A percentile compares a stretch with the other conserved stretches of the same genome.
Conservation (phyloP, 2,329 filamentous ascomycete genomes). For the Phialophora expanda region DNA sequence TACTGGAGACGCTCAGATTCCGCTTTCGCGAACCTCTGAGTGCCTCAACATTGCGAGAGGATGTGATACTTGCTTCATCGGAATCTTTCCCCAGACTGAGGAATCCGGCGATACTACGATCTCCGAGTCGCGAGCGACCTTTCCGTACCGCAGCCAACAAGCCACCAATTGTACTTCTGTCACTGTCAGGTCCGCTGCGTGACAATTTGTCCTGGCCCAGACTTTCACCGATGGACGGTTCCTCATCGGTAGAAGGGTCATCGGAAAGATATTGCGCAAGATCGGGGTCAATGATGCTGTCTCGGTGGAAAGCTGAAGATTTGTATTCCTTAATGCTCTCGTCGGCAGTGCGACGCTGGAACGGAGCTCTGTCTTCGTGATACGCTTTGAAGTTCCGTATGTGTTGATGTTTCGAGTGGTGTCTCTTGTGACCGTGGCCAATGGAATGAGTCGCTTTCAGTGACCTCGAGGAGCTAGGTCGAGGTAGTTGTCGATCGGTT, state of each 20-base stretch:
- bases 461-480: constrained; percentile 93
- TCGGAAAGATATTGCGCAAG: constrained; percentile 95
- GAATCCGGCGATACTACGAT: constrained; percentile 74
- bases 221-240: constrained; percentile 85
- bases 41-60: constrained; percentile 63
- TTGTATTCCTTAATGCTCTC: constrained; percentile 68
- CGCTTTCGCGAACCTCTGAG: constrained; percentile 72
- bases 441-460: constrained; percentile 79
- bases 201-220: constrained; percentile 70
- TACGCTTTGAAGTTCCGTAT: constrained; percentile 74
- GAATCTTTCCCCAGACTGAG: constrained; percentile 71
- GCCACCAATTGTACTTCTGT: constrained; percentile 73
- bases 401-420: constrained; percentile 85
- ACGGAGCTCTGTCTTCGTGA: constrained; percentile 82
- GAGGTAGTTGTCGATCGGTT: constrained; percentile 72
- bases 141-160: constrained; percentile 76
- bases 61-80: constrained; percentile 67
- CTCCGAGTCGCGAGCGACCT: constrained; percentile 71
- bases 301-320: constrained; percentile 92
- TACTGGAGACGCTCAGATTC: constrained; percentile 83
- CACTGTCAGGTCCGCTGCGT: constrained; percentile 70
- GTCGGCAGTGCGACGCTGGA: constrained; percentile 75
- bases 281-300: constrained; percentile 98
- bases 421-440: constrained; percentile 72
- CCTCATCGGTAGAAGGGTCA: constrained; percentile 87